Evolutionary conservation across 23 red algal genomes (phyloP), one percentile per base, ranked within the genome.

Genomic region (Gracilaria vermiculophylla): DNA sequence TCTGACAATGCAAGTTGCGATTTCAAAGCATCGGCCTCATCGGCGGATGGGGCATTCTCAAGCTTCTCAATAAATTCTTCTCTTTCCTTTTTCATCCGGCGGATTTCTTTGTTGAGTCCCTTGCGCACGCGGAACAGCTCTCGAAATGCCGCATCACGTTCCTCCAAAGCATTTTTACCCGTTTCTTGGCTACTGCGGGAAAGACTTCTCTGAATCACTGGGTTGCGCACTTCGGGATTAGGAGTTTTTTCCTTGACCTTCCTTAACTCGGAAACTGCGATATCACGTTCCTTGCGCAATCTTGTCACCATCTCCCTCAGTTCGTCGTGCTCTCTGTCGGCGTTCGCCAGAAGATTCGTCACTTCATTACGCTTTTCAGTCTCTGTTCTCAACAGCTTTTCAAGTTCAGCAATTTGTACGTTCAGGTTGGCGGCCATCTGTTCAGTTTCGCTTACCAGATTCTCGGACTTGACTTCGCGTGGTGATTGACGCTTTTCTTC

Each of bases 71-170:
- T 52, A 31, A 91, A 76, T 3, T 91, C 62, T 2, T 67, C 37
- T 35, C 65, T 91, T 47, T 91, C 87, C 28, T 69, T 69, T 49
- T 81, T 91, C 20, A 91, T 49, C 33, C 19, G 3, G 20, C 61
- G 76, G 32, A 91, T 91, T 62, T 91, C 40, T 29, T 80, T 91
- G 42, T 91, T 91, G 57, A 91, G 12, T 20, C 48, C 53, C 64
- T 91, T 91, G 24, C 87, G 73, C 31, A 91, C 87, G 27, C 76
- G 54, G 57, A 91, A 91, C 28, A 91, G 27, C 49, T 91, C 87
- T 10, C 76, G 56, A 41, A 91, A 34, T 2, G 87, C 87, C 6
- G 40, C 44, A 64, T 91, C 87, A 7, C 87, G 73, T 34, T 80
- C 87, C 70, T 88, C 84, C 14, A 65, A 14, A 60, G 20, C 42